These are phyloP conservation scores for Rhizopus microsporus DNA, from an alignment of 371 early-diverging fungal species.

Conservation along the genomic window DNA sequence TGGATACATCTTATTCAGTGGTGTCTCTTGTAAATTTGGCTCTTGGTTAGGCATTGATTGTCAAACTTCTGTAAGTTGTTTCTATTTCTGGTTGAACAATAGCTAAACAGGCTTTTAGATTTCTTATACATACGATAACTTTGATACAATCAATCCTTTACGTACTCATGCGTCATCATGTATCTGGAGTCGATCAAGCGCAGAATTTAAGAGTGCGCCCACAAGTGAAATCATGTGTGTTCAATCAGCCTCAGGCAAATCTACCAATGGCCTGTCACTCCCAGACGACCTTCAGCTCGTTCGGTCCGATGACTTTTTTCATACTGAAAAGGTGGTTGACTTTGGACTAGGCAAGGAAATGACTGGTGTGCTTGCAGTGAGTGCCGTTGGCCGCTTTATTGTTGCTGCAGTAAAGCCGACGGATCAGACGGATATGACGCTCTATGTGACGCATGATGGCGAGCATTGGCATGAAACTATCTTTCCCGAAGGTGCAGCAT, in stretches of 20 bases:
- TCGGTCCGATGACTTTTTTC: conserved; percentile 64
- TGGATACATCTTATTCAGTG: conserved; percentile 62
- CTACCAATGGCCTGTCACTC: conserved; percentile 22
- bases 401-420: conserved; percentile 67
- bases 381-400: conserved; percentile 65
- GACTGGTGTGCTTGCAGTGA: conserved; percentile 64
- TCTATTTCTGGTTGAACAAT: not conserved
- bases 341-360: conserved; percentile 49
- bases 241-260: conserved; percentile 49
- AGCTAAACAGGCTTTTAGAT: conserved; percentile 33
- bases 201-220: conserved; percentile 53
- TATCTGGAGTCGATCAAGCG: conserved; percentile 66
- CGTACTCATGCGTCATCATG: conserved; percentile 62
- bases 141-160: conserved; percentile 53
- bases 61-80: conserved; percentile 52
- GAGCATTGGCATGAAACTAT: conserved; percentile 64
- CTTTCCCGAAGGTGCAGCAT: conserved; percentile 54
- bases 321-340: conserved; percentile 50
- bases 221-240: conserved; percentile 67
- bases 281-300: conserved; percentile 60
- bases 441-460: conserved; percentile 64
- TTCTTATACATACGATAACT: conserved; percentile 69
- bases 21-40: conserved; percentile 48
- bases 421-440: conserved; percentile 48
- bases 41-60: conserved; percentile 51